Evolutionary conservation across 2,329 filamentous ascomycete genomes (phyloP).

Genomic region (Graphilbum fragrans): DNA sequence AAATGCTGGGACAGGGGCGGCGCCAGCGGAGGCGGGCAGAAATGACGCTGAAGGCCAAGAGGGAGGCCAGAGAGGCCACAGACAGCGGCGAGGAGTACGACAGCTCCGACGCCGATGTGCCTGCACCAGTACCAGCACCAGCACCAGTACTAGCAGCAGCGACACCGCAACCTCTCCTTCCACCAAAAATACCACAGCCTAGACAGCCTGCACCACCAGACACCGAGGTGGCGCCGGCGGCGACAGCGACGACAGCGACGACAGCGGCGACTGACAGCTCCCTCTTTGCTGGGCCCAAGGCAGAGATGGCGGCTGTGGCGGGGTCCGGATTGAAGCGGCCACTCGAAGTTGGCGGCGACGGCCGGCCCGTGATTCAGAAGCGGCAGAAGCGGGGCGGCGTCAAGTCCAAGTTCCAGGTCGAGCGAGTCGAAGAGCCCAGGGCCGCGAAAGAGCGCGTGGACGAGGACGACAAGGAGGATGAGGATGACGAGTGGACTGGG

Average conservation of each 20-base stretch:
- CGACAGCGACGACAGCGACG: neutral
- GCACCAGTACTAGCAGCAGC: too few species aligned
- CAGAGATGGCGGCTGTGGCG: slow-evolving; percentile 16
- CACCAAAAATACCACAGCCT: too few species aligned
- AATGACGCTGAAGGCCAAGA: slow-evolving; percentile 36
- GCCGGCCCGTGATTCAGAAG: slow-evolving; percentile 72
- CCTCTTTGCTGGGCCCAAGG: too few species aligned
- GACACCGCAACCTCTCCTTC: too few species aligned
- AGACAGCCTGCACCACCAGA: neutral
- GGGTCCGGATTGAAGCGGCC: slow-evolving; percentile 83
- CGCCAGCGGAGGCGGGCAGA: slow-evolving; percentile 58
- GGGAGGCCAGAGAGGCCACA: slow-evolving; percentile 10
- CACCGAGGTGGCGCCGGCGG: neutral
- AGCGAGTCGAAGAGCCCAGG: slow-evolving; percentile 56
- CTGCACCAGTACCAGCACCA: too few species aligned
- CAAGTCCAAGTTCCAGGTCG: slow-evolving; percentile 57
- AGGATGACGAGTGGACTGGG: slow-evolving; percentile 46
- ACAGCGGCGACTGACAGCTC: neutral
- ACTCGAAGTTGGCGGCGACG: slow-evolving; percentile 66
- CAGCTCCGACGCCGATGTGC: neutral
- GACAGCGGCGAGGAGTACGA: slow-evolving; percentile 18
- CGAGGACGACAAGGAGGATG: slow-evolving; percentile 25
- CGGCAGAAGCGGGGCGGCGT: slow-evolving; percentile 60
- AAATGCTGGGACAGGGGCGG: slow-evolving; percentile 60
- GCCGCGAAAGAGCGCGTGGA: slow-evolving; percentile 27